Percentiles rank a stretch among this genome's conserved stretches.
These are phyloP conservation scores for Heliophila coronopifolia DNA, from an alignment of 441 rosid species.

Conservation along the genomic window DNA sequence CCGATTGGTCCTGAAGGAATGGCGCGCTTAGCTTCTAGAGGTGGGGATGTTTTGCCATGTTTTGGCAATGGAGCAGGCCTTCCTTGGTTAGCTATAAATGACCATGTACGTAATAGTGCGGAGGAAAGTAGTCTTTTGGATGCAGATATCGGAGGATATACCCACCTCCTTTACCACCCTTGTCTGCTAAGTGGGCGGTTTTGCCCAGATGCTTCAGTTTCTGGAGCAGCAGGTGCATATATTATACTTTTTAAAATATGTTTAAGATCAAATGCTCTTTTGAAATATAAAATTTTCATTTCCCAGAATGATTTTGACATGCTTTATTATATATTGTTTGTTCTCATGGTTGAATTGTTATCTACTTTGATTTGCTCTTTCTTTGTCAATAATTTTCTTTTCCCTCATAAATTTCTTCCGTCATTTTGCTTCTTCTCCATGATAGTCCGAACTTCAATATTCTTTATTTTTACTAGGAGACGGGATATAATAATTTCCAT, in stretches of 20 bases:
- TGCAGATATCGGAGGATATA: slow-evolving; percentile 79
- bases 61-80: slow-evolving; percentile 95
- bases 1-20: slow-evolving; percentile 90
- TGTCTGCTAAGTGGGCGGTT: slow-evolving; percentile 80
- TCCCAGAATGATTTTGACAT: slow-evolving; percentile 3
- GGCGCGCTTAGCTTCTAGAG: slow-evolving; percentile 86
- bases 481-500: slow-evolving; percentile 1
- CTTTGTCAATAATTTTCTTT: neutral
- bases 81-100: slow-evolving; percentile 92
- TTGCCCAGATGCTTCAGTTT: slow-evolving; percentile 97
- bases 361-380: slow-evolving; percentile 12
- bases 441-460: neutral
- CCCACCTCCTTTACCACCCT: slow-evolving; percentile 94
- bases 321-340: slow-evolving; percentile 8
- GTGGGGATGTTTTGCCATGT: slow-evolving; percentile 88
- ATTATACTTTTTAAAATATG: neutral
- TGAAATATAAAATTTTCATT: neutral
- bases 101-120: slow-evolving; percentile 47
- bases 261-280: slow-evolving; percentile 8
- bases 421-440: slow-evolving; percentile 10
- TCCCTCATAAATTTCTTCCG: slow-evolving; percentile 4
- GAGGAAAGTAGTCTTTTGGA: slow-evolving; percentile 84
- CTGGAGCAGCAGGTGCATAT: slow-evolving; percentile 81
- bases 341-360: slow-evolving; percentile 13
- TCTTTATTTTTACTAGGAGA: slow-evolving; percentile 5